Evolutionary conservation across 306 rosid genomes (phyloP).

Genomic region (Alnus rubra): DNA sequence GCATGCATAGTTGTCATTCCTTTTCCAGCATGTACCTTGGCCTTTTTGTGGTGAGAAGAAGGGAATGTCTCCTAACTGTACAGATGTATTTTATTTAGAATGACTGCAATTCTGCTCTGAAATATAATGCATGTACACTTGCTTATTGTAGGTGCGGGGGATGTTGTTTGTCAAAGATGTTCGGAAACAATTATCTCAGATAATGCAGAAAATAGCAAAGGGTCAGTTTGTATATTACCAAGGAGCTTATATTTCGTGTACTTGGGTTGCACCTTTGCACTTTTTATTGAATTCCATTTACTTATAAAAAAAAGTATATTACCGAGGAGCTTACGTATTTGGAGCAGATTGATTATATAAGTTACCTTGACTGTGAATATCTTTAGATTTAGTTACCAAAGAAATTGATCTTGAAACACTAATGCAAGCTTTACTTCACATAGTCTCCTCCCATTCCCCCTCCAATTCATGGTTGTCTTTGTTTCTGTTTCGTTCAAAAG

Average conservation of each 20-base stretch:
- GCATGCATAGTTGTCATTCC: slow-evolving; percentile 15
- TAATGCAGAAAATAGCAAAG: slow-evolving; percentile 80
- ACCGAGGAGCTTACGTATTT: slow-evolving; percentile 16
- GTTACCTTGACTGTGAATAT: neutral
- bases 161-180: slow-evolving; percentile 90
- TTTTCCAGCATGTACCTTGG: slow-evolving; percentile 8
- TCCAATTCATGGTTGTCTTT: neutral
- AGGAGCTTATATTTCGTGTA: neutral
- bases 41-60: slow-evolving; percentile 21
- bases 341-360: slow-evolving; percentile 19
- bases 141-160: slow-evolving; percentile 79
- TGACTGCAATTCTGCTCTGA: slow-evolving; percentile 12
- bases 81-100: slow-evolving; percentile 9
- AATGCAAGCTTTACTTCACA: neutral
- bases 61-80: slow-evolving; percentile 5
- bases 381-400: neutral
- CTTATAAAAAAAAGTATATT: too few relatives aligned
- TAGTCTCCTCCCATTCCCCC: neutral
- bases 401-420: neutral
- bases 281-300: too few relatives aligned
- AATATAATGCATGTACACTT: slow-evolving; percentile 23
- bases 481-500: neutral
- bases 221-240: slow-evolving; percentile 54
- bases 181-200: slow-evolving; percentile 81
- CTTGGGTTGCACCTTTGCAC: too few relatives aligned